Evolutionary conservation across 352 stramenopile species (phyloP), one percentile per base, ranked within the genome.

Genomic region (Peronospora farinosa): DNA sequence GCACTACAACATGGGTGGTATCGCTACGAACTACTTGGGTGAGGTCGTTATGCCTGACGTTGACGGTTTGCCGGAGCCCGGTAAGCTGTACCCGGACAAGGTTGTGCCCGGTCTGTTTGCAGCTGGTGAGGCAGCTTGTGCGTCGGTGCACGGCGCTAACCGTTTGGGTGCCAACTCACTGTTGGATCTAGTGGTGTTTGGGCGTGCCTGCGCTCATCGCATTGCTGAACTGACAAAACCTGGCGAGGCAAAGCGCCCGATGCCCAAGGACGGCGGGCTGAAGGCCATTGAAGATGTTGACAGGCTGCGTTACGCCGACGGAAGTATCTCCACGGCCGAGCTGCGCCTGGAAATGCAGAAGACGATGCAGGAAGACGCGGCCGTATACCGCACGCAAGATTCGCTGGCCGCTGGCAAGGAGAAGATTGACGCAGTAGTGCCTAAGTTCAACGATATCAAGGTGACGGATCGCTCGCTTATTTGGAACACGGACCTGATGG

Each of bases 1-100:
- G 31, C 95, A 98, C 72, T 98, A 98, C 79, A 98, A 98, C 68
- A 98, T 98, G 95, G 95, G 95, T 44, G 95, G 95, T 51, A 96
- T 98, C 41, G 89, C 94, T 21, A 98, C 95, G 31, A 98, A 98
- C 64, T 79, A 98, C 62, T 58, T 88, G 59, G 95, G 92, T 37
- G 90, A 98, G 75, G 95, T 98, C 10, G 70, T 92, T 5, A 65
- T 84, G 40, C 78, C 81, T 6, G 80, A 76, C 43, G 35, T 65
- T 12, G 41, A 53, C 10, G 62, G 92, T 46, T 44, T 78, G 40
- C 90, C 87, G 9, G 69, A 91, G 12, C 88, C 89, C 51, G 73
- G 87, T 58, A 60, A 74, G 19, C 72, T 85, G 32, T 79, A 96
- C 43, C 61, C 64, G 7, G 93, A 98, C 73, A 72, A 81, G 45